Conservation (phyloP, 164 flowering plant species). For the Macadamia integrifolia region DNA sequence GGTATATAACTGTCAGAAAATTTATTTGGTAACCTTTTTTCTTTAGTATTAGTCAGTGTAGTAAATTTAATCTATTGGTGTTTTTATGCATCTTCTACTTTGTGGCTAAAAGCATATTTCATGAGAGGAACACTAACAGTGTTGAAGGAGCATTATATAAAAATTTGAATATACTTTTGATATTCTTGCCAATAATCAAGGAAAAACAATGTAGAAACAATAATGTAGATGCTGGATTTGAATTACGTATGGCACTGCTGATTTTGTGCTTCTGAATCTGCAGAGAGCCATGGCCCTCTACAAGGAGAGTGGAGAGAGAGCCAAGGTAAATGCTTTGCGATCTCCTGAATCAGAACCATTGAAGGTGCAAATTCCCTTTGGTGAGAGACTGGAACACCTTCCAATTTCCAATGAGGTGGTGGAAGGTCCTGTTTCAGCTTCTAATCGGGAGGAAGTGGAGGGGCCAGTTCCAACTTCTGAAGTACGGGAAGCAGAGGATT, state of each 20-base stretch:
- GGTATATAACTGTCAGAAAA: slow-evolving; percentile 33
- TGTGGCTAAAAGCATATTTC: background rate
- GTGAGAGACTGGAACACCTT: slow-evolving; percentile 4
- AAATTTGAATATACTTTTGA: background rate
- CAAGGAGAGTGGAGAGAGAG: slow-evolving; percentile 36
- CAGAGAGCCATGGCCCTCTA: slow-evolving; percentile 73
- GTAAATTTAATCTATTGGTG: background rate
- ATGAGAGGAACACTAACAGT: background rate
- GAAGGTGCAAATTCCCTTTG: background rate
- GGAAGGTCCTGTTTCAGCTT: background rate
- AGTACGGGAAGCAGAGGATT: slow-evolving; percentile 3
- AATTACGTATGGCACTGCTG: background rate
- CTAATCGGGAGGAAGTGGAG: slow-evolving; percentile 3
- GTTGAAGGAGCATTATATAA: background rate
- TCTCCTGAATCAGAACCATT: slow-evolving; percentile 8
- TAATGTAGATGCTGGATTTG: background rate
- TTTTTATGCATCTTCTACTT: background rate
- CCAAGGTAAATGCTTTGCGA: background rate
- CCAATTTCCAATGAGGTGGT: slow-evolving; percentile 1
- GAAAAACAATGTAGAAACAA: too few relatives aligned
- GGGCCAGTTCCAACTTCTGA: slow-evolving; percentile 4
- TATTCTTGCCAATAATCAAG: background rate
- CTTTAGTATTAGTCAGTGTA: background rate
- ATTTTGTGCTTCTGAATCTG: slow-evolving; percentile 9
- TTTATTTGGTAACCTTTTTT: background rate